Base-by-base conservation (phyloP, 23 red algal species). In the Cyanidioschyzon merolae region DNA sequence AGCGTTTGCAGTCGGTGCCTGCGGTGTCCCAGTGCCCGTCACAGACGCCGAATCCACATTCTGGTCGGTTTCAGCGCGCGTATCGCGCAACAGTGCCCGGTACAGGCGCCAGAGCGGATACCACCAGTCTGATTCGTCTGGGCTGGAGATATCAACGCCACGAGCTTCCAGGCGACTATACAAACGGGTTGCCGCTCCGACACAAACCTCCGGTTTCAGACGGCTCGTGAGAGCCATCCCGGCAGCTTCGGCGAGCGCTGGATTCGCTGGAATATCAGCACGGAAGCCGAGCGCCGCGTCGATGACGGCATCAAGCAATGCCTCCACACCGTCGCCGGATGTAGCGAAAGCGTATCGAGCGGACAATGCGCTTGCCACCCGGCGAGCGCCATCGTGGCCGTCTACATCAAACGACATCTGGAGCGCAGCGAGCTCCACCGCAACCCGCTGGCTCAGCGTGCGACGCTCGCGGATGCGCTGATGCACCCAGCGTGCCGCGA, bases 131-230 rank as follows among this genome's bases (percentile, higher is more conserved):
- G n/a, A 7, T 32, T 25, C 21, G 32, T 15, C 30, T 7, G 63
- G 12, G 7, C 32, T 35, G 16, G 63, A 32, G 2, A 12, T 3
- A 35, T 25, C 21, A 35, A 71, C 29, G 63, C 63, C 63, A 27
- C 63, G 63, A 7, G 21, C 63, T 71, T 71, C 63, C 63, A 71
- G 32, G 3, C 63, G 63, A 71, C 16, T 71, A 35, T 17, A 7
- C n/a, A 71, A 32, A 27, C 63, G 63, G 7, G 63, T 71, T 3
- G 63, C 63, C 63, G 63, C 63, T 71, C 63, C 63, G 12, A 32
- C 63, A 35, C 63, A 71, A 3, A 71, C 63, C 63, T 71, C 63
- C 7, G n/a, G 3, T 35, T 71, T 71, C 63, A 71, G 21, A 27
- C 63, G 63, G 12, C 12, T 71, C 12, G 63, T 32, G 63, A 71